Evolutionary conservation across 495 filamentous ascomycete genomes (phyloP).

Genomic region (Penicillium turbatum): DNA sequence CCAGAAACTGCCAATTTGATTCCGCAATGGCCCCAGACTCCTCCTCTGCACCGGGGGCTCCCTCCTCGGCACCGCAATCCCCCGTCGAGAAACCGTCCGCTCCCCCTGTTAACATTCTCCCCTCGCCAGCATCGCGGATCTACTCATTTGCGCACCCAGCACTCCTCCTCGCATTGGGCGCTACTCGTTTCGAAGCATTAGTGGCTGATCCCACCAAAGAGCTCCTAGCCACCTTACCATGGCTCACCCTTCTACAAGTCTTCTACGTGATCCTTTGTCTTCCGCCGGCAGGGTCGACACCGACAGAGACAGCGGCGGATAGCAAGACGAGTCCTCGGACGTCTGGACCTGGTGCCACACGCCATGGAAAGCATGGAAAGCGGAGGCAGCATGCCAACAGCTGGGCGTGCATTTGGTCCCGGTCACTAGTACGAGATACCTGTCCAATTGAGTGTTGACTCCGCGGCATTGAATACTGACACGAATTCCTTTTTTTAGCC

Average conservation of each 20-base stretch:
- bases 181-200: conserved; percentile 58
- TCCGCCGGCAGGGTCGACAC: conserved; percentile 53
- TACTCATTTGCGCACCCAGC: conserved; percentile 62
- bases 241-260: conserved; percentile 61
- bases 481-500: conserved; percentile 44
- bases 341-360: conserved; percentile 12
- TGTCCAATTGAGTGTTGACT: not conserved
- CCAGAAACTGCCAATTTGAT: not conserved
- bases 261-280: conserved; percentile 69
- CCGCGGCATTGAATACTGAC: not conserved
- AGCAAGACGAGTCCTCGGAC: conserved; percentile 29
- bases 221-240: conserved; percentile 57
- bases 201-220: conserved; percentile 67
- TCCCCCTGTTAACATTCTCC: conserved; percentile 41
- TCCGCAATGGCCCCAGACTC: conserved; percentile 23
- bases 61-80: conserved; percentile 18
- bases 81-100: conserved; percentile 29
- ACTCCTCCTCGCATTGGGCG: conserved; percentile 57
- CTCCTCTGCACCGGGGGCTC: conserved; percentile 9
- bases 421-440: conserved; percentile 32
- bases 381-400: conserved; percentile 23
- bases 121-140: conserved; percentile 40
- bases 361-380: conserved; percentile 14
- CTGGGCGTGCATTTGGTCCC: conserved; percentile 23
- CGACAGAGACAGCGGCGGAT: conserved; percentile 29